Evolutionary conservation across 2,329 filamentous ascomycete genomes (phyloP).

Genomic region (Neonectria sp.): DNA sequence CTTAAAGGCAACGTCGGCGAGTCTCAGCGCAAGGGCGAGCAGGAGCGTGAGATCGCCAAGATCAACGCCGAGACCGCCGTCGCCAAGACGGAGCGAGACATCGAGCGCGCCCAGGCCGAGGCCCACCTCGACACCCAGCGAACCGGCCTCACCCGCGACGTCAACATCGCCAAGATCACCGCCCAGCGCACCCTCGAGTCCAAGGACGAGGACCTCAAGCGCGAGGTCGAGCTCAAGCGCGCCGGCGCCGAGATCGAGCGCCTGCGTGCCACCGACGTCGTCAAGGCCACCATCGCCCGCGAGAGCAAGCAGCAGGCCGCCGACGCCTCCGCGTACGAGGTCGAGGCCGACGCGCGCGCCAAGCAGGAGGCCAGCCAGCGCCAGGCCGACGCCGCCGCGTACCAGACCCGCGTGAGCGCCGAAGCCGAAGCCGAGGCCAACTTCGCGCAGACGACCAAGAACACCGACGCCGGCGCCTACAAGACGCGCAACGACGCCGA

Average conservation of each 20-base stretch:
- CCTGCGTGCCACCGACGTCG: conserved; percentile 82
- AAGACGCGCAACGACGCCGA: conserved; percentile 65
- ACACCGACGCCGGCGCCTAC: conserved; percentile 75
- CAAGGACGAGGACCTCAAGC: conserved; percentile 85
- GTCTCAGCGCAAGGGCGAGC: conserved; percentile 82
- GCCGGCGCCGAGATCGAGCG: conserved; percentile 86
- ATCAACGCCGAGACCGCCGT: conserved; percentile 90
- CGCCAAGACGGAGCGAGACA: conserved; percentile 86
- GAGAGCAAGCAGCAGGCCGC: conserved; percentile 79
- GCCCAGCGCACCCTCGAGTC: conserved; percentile 81
- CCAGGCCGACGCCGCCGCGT: conserved; percentile 66
- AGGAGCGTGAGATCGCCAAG: conserved; percentile 89
- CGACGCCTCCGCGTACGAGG: conserved; percentile 75
- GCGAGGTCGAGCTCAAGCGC: conserved; percentile 82
- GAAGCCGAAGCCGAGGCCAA: conserved; percentile 69
- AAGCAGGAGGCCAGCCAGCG: conserved; percentile 68
- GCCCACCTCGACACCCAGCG: conserved; percentile 81
- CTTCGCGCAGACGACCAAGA: conserved; percentile 75
- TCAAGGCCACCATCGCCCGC: conserved; percentile 79
- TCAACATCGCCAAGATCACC: conserved; percentile 82
- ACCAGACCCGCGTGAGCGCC: conserved; percentile 64
- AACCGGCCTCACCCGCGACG: conserved; percentile 79
- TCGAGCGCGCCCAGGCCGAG: conserved; percentile 84
- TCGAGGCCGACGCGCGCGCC: conserved; percentile 73
- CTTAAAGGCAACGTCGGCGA: conserved; percentile 81